Base-by-base conservation (phyloP, 2,329 filamentous ascomycete species). In the Nothomitra cinnamomea region DNA sequence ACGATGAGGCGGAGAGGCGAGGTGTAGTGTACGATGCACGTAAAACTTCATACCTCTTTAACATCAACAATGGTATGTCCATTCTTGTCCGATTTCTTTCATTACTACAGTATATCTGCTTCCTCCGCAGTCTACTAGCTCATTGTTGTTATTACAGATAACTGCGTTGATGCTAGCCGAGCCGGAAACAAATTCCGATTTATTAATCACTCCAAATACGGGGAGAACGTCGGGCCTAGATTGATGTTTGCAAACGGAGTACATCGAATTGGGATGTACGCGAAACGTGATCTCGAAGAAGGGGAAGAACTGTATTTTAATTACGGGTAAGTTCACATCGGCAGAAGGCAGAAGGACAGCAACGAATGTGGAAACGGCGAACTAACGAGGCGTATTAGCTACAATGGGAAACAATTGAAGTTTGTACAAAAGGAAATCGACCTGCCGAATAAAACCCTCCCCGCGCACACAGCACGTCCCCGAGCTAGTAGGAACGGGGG, bases 261-360 rank as follows among this genome's bases (percentile, higher is more conserved):
- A 57, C 82, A 82, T 59, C 78, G 87, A 13, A 87, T 92, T 63
- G 83, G 80, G 45, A 83, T 92, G 60, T 80, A 77, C 48, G 84
- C 85, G 0, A 70, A 75, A 53, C 72, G 77, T 1, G 74, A 83
- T 41, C 83, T 92, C 61, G 72, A 75, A 55, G 72, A 76, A 2
- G 86, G 86, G 22, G 82, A 87, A 56, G 86, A 92, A 65, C 69
- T 94, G 0, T 84, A 87, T 62, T 94, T 90, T 65, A 78, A 90
- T 62, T 92, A 94, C 60, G 83, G 83, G 54, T 57, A 36, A 35
- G 55, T 53, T 6, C 3, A 21, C 24, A n/a, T 48, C 12, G 2
- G 7, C 13, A 47, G 4, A 22, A 24, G 36, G 51, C 36, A 3
- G 41, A 19, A 12, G 22, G 21, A 25, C 10, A n/a, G 4, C 40